phyloP scores from a whole-genome alignment of 2,329 filamentous ascomycete species.

The Penicillium sp. region DNA sequence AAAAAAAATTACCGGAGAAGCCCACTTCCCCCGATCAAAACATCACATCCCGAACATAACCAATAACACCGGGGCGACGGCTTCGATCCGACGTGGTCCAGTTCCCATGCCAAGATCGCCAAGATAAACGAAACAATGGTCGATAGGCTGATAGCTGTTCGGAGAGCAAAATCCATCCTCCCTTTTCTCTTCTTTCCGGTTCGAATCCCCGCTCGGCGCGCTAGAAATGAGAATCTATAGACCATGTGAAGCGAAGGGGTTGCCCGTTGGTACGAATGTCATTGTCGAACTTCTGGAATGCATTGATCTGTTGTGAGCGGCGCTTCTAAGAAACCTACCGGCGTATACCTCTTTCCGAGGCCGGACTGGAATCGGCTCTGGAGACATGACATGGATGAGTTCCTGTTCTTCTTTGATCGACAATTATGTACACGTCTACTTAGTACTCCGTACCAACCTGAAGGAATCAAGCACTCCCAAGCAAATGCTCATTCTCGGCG shows the following conservation, averaged over 20 bases:
- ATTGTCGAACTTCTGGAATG: too few species aligned
- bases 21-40: background rate
- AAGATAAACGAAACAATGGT: constrained; percentile 1
- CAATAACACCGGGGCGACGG: constrained; percentile 4
- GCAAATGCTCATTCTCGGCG: background rate
- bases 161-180: background rate
- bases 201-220: background rate
- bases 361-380: too few species aligned
- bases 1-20: constrained; percentile 1
- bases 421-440: too few species aligned
- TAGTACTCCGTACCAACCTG: too few species aligned
- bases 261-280: too few species aligned
- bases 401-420: background rate
- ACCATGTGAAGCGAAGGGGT: background rate
- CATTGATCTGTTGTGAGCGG: too few species aligned
- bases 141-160: background rate
- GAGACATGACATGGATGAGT: background rate
- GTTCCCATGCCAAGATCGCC: constrained; percentile 9
- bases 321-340: too few species aligned
- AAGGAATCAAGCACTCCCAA: too few species aligned
- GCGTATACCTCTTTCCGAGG: too few species aligned
- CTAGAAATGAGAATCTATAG: background rate
- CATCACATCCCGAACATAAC: background rate
- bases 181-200: background rate
- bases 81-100: background rate